phyloP scores from a whole-genome alignment of 2,329 filamentous ascomycete species.

The Pestalotiopsis sp. region DNA sequence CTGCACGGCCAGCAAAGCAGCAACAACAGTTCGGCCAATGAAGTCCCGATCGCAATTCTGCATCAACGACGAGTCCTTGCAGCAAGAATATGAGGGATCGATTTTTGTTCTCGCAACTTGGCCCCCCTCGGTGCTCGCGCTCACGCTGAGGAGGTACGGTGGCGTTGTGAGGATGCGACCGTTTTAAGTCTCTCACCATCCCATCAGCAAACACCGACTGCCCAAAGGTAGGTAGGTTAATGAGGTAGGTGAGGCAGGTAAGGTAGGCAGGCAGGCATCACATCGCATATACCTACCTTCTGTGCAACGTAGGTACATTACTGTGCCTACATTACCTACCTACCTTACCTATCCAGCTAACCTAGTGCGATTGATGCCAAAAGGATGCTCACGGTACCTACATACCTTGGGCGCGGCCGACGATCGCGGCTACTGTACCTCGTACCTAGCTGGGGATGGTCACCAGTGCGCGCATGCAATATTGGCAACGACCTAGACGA shows the following conservation, averaged over 20 bases:
- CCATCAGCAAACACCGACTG: too few relatives aligned
- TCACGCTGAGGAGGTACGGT: neutral
- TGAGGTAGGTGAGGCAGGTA: too few relatives aligned
- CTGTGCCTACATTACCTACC: neutral
- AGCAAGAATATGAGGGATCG: slow-evolving; percentile 2
- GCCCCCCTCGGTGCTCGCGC: neutral
- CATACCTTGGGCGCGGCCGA: neutral
- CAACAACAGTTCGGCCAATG: slow-evolving; percentile 24
- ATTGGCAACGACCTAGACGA: neutral
- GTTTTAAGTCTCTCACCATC: too few relatives aligned
- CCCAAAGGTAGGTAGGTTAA: too few relatives aligned
- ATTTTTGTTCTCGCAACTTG: neutral
- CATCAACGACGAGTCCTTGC: slow-evolving; percentile 17
- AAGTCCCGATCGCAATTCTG: slow-evolving; percentile 19
- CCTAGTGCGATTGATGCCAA: neutral
- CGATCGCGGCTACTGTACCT: neutral
- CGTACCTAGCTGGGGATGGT: neutral
- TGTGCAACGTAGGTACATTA: too few relatives aligned
- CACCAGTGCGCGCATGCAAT: neutral
- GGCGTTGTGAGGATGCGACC: too few relatives aligned
- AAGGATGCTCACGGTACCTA: neutral
- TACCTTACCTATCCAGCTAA: neutral
- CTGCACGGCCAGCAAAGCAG: slow-evolving; percentile 29
- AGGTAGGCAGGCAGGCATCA: too few relatives aligned
- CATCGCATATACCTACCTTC: too few relatives aligned